Percentiles rank a stretch among this genome's conserved stretches.
These are phyloP conservation scores for Eucalyptus grandis DNA, from an alignment of 345 rosid genomes.

Conservation along the genomic window DNA sequence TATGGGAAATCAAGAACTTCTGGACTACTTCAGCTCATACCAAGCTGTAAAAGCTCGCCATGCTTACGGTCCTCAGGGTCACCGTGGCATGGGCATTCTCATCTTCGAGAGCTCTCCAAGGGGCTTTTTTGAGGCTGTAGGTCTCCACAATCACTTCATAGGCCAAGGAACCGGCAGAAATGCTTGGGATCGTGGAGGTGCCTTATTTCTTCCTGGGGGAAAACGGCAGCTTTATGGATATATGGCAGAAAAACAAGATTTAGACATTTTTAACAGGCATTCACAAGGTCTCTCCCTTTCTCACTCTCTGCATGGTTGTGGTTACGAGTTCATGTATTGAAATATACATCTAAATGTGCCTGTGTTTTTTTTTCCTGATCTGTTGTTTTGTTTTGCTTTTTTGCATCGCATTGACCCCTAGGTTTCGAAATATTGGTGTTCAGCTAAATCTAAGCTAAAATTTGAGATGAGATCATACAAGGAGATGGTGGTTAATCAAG, in stretches of 20 bases:
- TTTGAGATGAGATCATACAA: slow-evolving; percentile 64
- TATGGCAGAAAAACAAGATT: slow-evolving; percentile 60
- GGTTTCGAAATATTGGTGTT: neutral
- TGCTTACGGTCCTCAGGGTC: slow-evolving; percentile 96
- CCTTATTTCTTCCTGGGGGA: slow-evolving; percentile 44
- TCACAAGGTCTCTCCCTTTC: slow-evolving; percentile 41
- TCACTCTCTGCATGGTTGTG: neutral
- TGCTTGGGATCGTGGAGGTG: slow-evolving; percentile 46
- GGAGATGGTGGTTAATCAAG: slow-evolving; percentile 60
- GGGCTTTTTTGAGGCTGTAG: slow-evolving; percentile 86
- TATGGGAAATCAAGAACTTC: slow-evolving; percentile 92
- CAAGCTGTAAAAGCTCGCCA: slow-evolving; percentile 76
- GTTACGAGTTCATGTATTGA: neutral
- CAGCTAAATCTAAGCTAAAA: slow-evolving; percentile 59
- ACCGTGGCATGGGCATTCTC: slow-evolving; percentile 83
- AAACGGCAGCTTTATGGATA: slow-evolving; percentile 79
- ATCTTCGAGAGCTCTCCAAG: slow-evolving; percentile 66
- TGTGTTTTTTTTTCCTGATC: neutral
- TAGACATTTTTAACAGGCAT: slow-evolving; percentile 66
- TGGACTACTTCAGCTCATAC: slow-evolving; percentile 56
- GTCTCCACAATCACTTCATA: slow-evolving; percentile 54
- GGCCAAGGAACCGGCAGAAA: slow-evolving; percentile 65
- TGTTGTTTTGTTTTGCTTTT: neutral
- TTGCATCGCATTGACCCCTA: neutral
- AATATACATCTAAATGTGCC: neutral